Percentiles rank a stretch among this genome's conserved stretches.
phyloP scores from a whole-genome alignment of 2,329 filamentous ascomycete species.

The Cercospora zeae-maydis region DNA sequence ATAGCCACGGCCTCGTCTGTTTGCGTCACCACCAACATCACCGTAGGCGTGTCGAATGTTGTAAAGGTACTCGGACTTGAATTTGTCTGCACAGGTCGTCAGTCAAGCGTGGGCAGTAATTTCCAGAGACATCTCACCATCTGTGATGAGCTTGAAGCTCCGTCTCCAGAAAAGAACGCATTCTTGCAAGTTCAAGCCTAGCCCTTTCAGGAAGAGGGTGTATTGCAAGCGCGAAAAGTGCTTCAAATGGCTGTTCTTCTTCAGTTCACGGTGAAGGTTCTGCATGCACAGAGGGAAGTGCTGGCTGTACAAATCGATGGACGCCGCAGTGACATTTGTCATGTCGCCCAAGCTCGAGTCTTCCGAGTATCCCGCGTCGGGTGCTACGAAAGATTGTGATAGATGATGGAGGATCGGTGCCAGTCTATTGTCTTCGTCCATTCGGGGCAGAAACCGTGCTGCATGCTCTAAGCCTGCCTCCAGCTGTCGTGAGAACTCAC shows the following conservation, averaged over 20 bases:
- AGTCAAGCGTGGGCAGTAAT: neutral
- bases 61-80: slow-evolving; percentile 97
- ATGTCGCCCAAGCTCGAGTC: slow-evolving; percentile 58
- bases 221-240: slow-evolving; percentile 93
- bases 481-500: slow-evolving; percentile 75
- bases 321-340: slow-evolving; percentile 73
- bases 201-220: slow-evolving; percentile 92
- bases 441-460: slow-evolving; percentile 80
- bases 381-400: slow-evolving; percentile 93
- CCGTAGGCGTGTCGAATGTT: slow-evolving; percentile 94
- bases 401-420: slow-evolving; percentile 72
- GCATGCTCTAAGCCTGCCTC: slow-evolving; percentile 86
- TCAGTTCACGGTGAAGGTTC: slow-evolving; percentile 78
- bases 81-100: slow-evolving; percentile 58
- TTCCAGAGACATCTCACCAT: slow-evolving; percentile 42
- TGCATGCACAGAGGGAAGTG: slow-evolving; percentile 95
- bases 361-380: slow-evolving; percentile 75
- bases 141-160: slow-evolving; percentile 78
- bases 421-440: slow-evolving; percentile 94
- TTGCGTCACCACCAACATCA: slow-evolving; percentile 88
- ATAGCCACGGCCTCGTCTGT: slow-evolving; percentile 81
- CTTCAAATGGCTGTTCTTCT: slow-evolving; percentile 86
- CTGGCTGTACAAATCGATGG: slow-evolving; percentile 70
- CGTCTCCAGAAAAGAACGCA: slow-evolving; percentile 87
- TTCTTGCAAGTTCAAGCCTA: slow-evolving; percentile 88